A percentile compares a stretch with the other conserved stretches of the same genome.
phyloP scores from a whole-genome alignment of 2,329 filamentous ascomycete species.

The Pseudocercospora eumusae region DNA sequence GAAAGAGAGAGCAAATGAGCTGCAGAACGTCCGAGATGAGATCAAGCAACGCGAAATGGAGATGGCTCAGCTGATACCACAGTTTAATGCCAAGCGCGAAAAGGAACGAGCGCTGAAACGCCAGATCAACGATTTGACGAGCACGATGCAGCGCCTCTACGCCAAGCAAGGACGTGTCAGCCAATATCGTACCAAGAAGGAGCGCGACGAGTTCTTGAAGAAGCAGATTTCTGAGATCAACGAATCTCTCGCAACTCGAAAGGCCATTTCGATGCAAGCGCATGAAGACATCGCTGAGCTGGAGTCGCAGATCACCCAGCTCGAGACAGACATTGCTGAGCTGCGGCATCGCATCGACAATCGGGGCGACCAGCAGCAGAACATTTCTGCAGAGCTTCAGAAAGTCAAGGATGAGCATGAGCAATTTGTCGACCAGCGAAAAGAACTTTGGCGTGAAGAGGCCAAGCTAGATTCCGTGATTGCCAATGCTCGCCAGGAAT shows the following conservation, averaged over 20 bases:
- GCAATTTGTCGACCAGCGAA: slow-evolving; percentile 79
- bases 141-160: slow-evolving; percentile 74
- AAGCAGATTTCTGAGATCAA: slow-evolving; percentile 80
- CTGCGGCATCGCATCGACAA: slow-evolving; percentile 74
- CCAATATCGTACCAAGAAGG: slow-evolving; percentile 82
- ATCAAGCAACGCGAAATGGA: slow-evolving; percentile 77
- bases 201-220: slow-evolving; percentile 81
- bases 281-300: slow-evolving; percentile 77
- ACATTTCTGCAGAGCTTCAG: slow-evolving; percentile 71
- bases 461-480: slow-evolving; percentile 81
- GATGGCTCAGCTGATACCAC: slow-evolving; percentile 71
- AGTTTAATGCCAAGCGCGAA: slow-evolving; percentile 71
- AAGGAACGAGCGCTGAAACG: slow-evolving; percentile 71
- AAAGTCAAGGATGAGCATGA: slow-evolving; percentile 77
- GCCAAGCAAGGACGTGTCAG: slow-evolving; percentile 89
- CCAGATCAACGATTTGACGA: slow-evolving; percentile 74
- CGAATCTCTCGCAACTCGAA: slow-evolving; percentile 73
- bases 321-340: slow-evolving; percentile 71
- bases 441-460: slow-evolving; percentile 84
- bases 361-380: slow-evolving; percentile 72
- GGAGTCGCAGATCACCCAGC: slow-evolving; percentile 67
- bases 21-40: slow-evolving; percentile 70
- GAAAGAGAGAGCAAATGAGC: slow-evolving; percentile 68
- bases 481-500: slow-evolving; percentile 72
- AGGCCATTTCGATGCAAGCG: slow-evolving; percentile 80